Evolutionary conservation across 495 filamentous ascomycete species (phyloP), one percentile per base, ranked within the genome.

Genomic region (Cetradonia linearis): DNA sequence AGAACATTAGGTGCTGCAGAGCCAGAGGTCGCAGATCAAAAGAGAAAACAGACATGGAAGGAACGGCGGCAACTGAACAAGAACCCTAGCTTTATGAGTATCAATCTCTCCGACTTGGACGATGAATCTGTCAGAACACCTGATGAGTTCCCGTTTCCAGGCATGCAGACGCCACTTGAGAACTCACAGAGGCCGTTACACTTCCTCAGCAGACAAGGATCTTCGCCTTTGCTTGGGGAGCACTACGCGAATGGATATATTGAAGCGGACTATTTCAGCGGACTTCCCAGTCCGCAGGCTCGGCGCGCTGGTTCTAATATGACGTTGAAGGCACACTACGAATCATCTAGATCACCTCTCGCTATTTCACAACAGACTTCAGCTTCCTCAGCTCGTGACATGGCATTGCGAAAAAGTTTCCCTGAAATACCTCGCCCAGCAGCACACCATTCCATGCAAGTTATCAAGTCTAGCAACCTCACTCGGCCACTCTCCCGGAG

Each of bases 331-430:
- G 67, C 68, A 27, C 59, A 66, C 37, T 64, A 67, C 37, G 63
- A 65, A 25, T 28, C 59, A 31, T 44, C 57, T 10, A 65, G 44
- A 33, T 58, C 61, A 30, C 65, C 65, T 38, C 60, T 69, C 16
- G 58, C 60, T n/a, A 61, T 69, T 14, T 66, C 67, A 38, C 68
- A 69, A 53, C 65, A 70, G 20, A 69, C 67, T 7, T 69, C 68
- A 20, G 64, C 66, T 5, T 67, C 67, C 37, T 66, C 68, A 14
- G 62, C 67, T n/a, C 50, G 67, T 27, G 67, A 68, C 31, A 59
- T 60, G 60, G 56, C 66, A 4, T 47, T 70, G 34, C 50, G 58
- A 25, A 67, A 66, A 63, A 59, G 64, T 20, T 59, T 18, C 30
- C 58, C 65, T 25, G 20, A 48, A 28, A 48, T 61, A 13, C 48